phyloP scores from a whole-genome alignment of 2,329 filamentous ascomycete species.

The Apiospora arundinis region DNA sequence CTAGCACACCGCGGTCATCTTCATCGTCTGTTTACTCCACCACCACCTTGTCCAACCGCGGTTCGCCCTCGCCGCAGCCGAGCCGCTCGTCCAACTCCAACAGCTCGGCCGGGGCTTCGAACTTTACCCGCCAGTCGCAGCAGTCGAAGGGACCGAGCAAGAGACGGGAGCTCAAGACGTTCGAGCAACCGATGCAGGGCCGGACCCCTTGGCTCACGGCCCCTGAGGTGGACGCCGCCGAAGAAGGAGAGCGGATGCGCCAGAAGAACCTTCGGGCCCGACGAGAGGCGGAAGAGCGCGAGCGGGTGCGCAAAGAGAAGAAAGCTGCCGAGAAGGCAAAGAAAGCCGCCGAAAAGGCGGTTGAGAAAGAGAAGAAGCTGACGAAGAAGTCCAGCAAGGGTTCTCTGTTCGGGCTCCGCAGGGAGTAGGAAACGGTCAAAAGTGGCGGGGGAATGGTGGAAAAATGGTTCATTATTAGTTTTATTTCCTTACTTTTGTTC shows the following conservation, averaged over 20 bases:
- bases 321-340: not conserved
- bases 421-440: not conserved
- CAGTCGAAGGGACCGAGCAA: not conserved
- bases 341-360: not conserved
- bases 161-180: not conserved
- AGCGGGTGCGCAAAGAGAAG: slow-evolving; percentile 17
- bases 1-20: slow-evolving; percentile 1
- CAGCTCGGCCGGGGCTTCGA: not conserved
- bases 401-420: not conserved
- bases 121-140: not conserved
- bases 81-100: not conserved
- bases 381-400: slow-evolving; percentile 16
- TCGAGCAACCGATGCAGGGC: not conserved
- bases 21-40: not conserved
- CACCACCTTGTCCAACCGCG: not conserved
- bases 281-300: not conserved
- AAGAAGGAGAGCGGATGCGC: not conserved
- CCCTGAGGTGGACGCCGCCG: not conserved
- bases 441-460: no score
- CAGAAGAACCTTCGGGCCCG: not conserved
- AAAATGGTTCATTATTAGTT: not conserved
- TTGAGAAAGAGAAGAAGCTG: slow-evolving; percentile 4
- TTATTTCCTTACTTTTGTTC: not conserved
- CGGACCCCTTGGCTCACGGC: not conserved
- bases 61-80: not conserved